Evolutionary conservation across 1,284 basidiomycete species (phyloP).

Genomic region (Leccinum angustisporum): DNA sequence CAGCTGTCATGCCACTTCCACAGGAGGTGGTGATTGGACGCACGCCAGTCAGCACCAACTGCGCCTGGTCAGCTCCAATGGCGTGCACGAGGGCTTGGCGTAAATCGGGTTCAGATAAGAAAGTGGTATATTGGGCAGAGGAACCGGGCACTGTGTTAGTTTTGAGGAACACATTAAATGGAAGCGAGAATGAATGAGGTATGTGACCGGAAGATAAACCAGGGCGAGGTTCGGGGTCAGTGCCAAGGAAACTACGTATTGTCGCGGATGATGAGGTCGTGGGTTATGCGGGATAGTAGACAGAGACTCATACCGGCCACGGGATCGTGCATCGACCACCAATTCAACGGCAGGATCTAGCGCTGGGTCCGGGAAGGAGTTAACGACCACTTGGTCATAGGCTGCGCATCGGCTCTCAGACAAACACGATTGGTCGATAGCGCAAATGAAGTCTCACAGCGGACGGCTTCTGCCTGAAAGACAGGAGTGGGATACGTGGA

Average conservation of each 20-base stretch:
- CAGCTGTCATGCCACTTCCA: constrained; percentile 97
- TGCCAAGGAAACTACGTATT: constrained; percentile 67
- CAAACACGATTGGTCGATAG: constrained; percentile 18
- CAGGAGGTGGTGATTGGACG: constrained; percentile 70
- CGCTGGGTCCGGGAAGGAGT: constrained; percentile 53
- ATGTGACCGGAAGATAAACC: constrained; percentile 92
- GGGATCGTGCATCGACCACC: constrained; percentile 86
- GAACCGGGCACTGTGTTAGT: constrained; percentile 43
- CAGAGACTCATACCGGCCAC: constrained; percentile 60
- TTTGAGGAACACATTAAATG: constrained; percentile 79
- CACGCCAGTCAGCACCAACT: constrained; percentile 58
- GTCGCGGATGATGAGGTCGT: constrained; percentile 10
- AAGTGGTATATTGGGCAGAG: constrained; percentile 58
- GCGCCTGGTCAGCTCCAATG: constrained; percentile 56
- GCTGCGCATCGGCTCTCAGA: constrained; percentile 43
- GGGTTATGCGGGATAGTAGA: not conserved
- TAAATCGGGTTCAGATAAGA: constrained; percentile 59
- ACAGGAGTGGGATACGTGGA: constrained; percentile 55
- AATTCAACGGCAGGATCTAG: constrained; percentile 56
- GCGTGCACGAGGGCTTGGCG: constrained; percentile 57
- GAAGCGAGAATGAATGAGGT: constrained; percentile 81
- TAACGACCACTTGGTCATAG: constrained; percentile 82
- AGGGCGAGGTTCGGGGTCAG: constrained; percentile 86
- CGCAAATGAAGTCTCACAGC: constrained; percentile 50
- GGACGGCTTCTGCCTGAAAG: constrained; percentile 50